phyloP scores from a whole-genome alignment of 2,329 filamentous ascomycete genomes.

The Ampelomyces quisqualis region DNA sequence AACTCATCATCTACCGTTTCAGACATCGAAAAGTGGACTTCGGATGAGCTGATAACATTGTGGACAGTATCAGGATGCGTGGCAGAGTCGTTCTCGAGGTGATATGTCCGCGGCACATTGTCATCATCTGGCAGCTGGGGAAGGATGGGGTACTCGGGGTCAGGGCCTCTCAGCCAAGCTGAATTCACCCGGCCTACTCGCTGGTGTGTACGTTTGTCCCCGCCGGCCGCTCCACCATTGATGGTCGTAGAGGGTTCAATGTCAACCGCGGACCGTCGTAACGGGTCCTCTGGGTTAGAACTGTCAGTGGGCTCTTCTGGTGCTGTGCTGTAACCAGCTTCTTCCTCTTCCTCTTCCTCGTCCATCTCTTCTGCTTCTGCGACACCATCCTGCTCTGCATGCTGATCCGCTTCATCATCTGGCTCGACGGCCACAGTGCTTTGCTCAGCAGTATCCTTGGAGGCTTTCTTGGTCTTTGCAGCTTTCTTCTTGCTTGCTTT shows the following conservation, averaged over 20 bases:
- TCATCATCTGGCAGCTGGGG: constrained; percentile 1
- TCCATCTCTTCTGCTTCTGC: constrained; percentile 7
- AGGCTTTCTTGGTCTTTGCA: constrained; percentile 9
- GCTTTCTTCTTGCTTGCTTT: constrained; percentile 12
- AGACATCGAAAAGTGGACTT: too few relatives aligned
- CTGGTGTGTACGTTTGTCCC: constrained; percentile 1
- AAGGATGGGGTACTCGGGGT: constrained; percentile 20
- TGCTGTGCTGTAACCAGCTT: constrained; percentile 42
- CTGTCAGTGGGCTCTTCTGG: constrained; percentile 30
- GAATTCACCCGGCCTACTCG: constrained; percentile 27
- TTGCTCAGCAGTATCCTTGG: constrained; percentile 8
- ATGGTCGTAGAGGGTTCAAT: not conserved
- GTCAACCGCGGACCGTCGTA: constrained; percentile 1
- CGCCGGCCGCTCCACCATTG: not conserved
- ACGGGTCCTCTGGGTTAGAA: constrained; percentile 22
- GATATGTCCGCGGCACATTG: not conserved
- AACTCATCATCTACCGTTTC: constrained; percentile 24
- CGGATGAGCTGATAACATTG: too few relatives aligned
- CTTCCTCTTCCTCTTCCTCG: constrained; percentile 23
- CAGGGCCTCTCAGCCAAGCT: constrained; percentile 10
- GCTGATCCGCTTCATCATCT: not conserved
- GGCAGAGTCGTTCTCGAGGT: not conserved
- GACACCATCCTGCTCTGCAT: constrained; percentile 16
- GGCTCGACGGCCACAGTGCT: constrained; percentile 11
- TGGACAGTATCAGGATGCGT: not conserved